Percentiles rank a stretch among this genome's conserved stretches.
phyloP scores from a whole-genome alignment of 768 basidiomycete genomes.

The Panellus pusillus region DNA sequence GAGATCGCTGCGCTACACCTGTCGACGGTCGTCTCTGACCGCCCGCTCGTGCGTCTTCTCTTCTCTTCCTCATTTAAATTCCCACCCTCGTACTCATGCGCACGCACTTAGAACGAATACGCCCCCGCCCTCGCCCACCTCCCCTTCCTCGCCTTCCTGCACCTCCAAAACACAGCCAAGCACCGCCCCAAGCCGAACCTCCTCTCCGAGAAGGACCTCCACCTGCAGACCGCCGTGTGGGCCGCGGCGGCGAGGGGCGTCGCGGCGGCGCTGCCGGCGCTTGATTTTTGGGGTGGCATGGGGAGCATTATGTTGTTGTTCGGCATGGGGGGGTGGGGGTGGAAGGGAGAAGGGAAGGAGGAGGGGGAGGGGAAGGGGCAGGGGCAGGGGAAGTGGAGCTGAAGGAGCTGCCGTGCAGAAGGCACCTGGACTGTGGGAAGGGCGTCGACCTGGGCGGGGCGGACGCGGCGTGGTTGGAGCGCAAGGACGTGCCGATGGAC shows the following conservation, averaged over 20 bases:
- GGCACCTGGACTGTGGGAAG: constrained; percentile 62
- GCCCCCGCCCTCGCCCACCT: constrained; percentile 46
- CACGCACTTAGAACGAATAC: constrained; percentile 48
- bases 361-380: constrained; percentile 12
- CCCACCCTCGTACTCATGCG: background rate
- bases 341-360: too few relatives aligned
- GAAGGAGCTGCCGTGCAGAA: constrained; percentile 59
- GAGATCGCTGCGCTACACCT: constrained; percentile 57
- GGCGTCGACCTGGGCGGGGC: constrained; percentile 64
- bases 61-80: background rate
- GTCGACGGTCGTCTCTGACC: constrained; percentile 49
- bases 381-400: constrained; percentile 40
- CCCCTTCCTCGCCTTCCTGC: constrained; percentile 56
- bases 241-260: constrained; percentile 49
- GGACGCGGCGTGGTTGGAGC: constrained; percentile 65
- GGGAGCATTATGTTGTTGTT: constrained; percentile 68
- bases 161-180: constrained; percentile 48
- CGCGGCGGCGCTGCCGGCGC: constrained; percentile 46
- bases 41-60: constrained; percentile 43
- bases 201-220: constrained; percentile 60
- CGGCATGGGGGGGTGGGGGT: too few relatives aligned
- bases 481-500: constrained; percentile 76
- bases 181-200: constrained; percentile 56
- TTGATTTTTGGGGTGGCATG: constrained; percentile 77
- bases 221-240: constrained; percentile 59